Evolutionary conservation across 2,329 filamentous ascomycete genomes (phyloP).

Genomic region (Coniochaeta prunicola): DNA sequence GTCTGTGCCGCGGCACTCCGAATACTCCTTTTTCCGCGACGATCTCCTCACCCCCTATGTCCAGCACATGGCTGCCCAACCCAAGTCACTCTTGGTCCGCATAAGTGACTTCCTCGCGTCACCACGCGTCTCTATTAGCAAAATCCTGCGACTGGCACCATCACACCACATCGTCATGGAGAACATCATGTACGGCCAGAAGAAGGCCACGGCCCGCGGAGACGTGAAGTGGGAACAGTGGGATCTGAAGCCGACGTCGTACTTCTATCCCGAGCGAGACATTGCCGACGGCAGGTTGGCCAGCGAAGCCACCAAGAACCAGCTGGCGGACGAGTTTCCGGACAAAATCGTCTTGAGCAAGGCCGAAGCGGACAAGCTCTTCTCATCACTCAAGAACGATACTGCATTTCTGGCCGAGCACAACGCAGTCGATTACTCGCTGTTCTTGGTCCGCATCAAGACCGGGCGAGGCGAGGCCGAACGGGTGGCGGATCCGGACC

Average conservation of each 20-base stretch:
- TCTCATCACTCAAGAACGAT: constrained; percentile 49
- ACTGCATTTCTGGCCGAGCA: constrained; percentile 53
- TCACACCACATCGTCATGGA: constrained; percentile 74
- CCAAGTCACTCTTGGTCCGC: constrained; percentile 56
- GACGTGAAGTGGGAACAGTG: constrained; percentile 57
- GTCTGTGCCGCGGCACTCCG: constrained; percentile 61
- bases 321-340: constrained; percentile 59
- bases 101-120: constrained; percentile 64
- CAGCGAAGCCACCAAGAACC: constrained; percentile 56
- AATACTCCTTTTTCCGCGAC: constrained; percentile 62
- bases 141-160: constrained; percentile 51
- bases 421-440: constrained; percentile 68
- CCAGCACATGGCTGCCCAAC: constrained; percentile 53
- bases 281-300: constrained; percentile 57
- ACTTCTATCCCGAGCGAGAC: constrained; percentile 71
- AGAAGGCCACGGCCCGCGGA: constrained; percentile 25
- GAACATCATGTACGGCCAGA: constrained; percentile 59
- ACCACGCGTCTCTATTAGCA: constrained; percentile 49
- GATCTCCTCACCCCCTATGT: constrained; percentile 60
- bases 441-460: constrained; percentile 56
- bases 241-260: constrained; percentile 66
- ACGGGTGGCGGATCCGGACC: neutral
- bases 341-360: constrained; percentile 54
- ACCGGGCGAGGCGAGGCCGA: constrained; percentile 12
- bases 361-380: constrained; percentile 48